phyloP scores from a whole-genome alignment of 164 flowering plant genomes.

The Berberis thunbergii region DNA sequence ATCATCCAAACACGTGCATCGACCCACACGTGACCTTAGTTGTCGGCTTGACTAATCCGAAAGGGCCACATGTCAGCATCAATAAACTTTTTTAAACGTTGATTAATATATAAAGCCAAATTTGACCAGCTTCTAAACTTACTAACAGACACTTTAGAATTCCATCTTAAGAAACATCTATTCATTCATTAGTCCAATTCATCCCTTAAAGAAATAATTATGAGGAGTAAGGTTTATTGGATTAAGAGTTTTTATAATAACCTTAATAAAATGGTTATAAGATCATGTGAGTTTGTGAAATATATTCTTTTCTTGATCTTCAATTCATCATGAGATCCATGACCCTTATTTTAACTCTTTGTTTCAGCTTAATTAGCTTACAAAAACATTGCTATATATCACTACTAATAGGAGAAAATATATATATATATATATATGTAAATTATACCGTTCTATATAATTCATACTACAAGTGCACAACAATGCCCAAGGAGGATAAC shows the following conservation, averaged over 20 bases:
- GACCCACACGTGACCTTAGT: slow-evolving; percentile 29
- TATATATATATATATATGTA: no score
- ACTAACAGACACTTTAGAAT: neutral
- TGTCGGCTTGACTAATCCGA: slow-evolving; percentile 45
- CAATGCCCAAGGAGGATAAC: no score
- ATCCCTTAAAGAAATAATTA: neutral
- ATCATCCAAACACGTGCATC: slow-evolving; percentile 34
- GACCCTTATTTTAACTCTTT: slow-evolving; percentile 20
- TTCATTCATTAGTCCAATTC: neutral
- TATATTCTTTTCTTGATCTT: no score
- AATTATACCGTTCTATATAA: no score
- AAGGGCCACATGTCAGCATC: slow-evolving; percentile 17
- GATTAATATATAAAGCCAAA: slow-evolving; percentile 4
- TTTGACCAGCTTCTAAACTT: slow-evolving; percentile 8
- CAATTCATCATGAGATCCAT: neutral
- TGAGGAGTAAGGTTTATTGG: no score
- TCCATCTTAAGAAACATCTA: neutral
- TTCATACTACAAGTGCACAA: no score
- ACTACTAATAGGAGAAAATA: no score
- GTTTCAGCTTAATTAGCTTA: no score
- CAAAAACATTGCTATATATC: no score
- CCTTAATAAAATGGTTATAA: no score
- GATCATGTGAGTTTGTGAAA: no score
- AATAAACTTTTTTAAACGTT: neutral
- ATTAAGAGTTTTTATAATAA: no score